Evolutionary conservation across 257 asterid genomes (phyloP).

Genomic region (Salvia rosmarinus): DNA sequence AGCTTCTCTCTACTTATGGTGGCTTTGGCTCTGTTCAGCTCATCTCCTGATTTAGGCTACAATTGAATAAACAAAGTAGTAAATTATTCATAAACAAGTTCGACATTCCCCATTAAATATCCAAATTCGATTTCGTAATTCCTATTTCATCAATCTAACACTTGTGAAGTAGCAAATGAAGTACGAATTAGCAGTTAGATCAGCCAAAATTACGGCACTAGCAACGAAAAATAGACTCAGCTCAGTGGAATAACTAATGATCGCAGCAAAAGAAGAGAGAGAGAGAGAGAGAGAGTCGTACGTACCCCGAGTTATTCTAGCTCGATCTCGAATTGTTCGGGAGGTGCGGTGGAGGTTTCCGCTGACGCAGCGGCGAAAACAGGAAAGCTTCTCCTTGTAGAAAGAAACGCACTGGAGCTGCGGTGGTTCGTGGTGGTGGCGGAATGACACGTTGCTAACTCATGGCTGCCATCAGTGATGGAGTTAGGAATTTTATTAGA

Average conservation of each 20-base stretch:
- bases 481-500: no score
- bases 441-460: conserved; percentile 47
- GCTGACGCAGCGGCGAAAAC: conserved; percentile 50
- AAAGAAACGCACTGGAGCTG: conserved; percentile 38
- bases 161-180: no score
- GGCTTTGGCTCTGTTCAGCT: conserved; percentile 65
- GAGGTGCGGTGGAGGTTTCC: conserved; percentile 51
- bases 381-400: conserved; percentile 31
- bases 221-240: no score
- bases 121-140: background rate
- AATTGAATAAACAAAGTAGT: no score
- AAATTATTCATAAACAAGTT: background rate
- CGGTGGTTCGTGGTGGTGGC: conserved; percentile 42
- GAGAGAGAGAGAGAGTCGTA: background rate
- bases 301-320: conserved; percentile 73
- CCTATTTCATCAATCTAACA: conserved; percentile 17
- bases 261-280: background rate
- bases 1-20: conserved; percentile 84
- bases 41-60: conserved; percentile 75
- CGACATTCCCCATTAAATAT: background rate
- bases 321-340: conserved; percentile 62
- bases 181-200: background rate
- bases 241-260: no score
- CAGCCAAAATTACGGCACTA: background rate
- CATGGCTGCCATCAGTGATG: conserved; percentile 65